phyloP scores from a whole-genome alignment of 179 eudicot genomes.

The Heliamphora pulchella region DNA sequence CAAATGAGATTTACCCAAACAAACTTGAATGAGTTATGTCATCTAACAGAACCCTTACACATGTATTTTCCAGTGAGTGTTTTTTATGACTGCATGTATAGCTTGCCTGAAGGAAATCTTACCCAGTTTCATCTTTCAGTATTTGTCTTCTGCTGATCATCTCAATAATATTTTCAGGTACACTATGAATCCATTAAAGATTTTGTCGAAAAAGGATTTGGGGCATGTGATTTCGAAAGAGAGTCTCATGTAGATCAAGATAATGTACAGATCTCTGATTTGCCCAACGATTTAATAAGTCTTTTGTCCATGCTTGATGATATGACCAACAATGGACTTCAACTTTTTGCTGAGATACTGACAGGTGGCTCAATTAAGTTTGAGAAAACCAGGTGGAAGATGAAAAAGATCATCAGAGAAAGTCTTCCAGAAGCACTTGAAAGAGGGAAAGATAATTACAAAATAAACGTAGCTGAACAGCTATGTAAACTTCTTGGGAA shows the following conservation, averaged over 20 bases:
- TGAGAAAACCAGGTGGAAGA: conserved; percentile 51
- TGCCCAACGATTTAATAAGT: conserved; percentile 21
- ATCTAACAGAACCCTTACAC: neutral
- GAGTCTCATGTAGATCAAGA: conserved; percentile 17
- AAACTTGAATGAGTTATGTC: neutral
- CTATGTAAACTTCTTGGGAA: conserved; percentile 35
- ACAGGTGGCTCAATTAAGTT: conserved; percentile 34
- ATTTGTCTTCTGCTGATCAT: neutral
- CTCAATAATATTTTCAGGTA: conserved; percentile 36
- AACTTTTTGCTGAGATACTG: conserved; percentile 40
- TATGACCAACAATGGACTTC: conserved; percentile 57
- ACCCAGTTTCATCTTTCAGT: neutral
- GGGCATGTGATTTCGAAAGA: conserved; percentile 22
- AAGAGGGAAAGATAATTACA: conserved; percentile 16
- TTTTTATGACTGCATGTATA: neutral
- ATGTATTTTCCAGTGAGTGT: neutral
- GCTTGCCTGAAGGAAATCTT: conserved; percentile 4
- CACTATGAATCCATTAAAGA: conserved; percentile 46
- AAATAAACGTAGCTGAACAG: conserved; percentile 22
- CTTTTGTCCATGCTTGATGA: conserved; percentile 48
- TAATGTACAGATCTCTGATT: conserved; percentile 19
- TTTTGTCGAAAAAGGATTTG: conserved; percentile 44
- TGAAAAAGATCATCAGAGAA: conserved; percentile 49
- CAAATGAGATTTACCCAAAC: too few relatives aligned
- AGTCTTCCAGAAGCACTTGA: conserved; percentile 27